Percentiles rank a stretch among this genome's conserved stretches.
Conservation (phyloP, 331 rosid genomes). For the Quercus lobata region DNA sequence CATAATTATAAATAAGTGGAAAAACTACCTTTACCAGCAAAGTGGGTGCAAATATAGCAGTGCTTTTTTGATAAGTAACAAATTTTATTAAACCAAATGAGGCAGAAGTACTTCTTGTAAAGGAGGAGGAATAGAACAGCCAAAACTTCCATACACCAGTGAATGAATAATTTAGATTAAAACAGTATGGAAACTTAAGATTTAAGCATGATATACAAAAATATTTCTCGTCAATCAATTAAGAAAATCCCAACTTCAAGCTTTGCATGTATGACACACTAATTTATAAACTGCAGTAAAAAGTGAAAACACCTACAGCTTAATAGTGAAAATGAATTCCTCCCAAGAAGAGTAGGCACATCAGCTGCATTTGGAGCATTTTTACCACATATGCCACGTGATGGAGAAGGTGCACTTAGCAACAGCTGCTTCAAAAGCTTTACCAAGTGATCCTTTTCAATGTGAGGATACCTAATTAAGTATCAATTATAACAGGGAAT, state of each 20-base stretch:
- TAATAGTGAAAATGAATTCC: constrained; percentile 81
- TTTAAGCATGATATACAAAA: neutral
- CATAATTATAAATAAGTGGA: constrained; percentile 5
- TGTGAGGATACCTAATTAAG: constrained; percentile 71
- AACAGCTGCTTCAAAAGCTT: constrained; percentile 91
- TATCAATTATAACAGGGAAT: constrained; percentile 17
- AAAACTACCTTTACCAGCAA: neutral
- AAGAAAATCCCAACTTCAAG: neutral
- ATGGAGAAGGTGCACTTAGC: constrained; percentile 47
- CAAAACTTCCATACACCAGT: neutral
- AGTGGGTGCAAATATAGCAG: neutral
- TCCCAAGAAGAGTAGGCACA: constrained; percentile 94
- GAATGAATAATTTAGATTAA: neutral
- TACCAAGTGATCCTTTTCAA: constrained; percentile 83
- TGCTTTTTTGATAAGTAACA: constrained; percentile 14
- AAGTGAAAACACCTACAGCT: constrained; percentile 55
- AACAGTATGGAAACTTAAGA: neutral
- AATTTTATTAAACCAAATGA: neutral
- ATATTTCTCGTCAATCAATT: neutral
- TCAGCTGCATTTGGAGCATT: constrained; percentile 90
- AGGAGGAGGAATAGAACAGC: neutral
- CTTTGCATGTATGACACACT: constrained; percentile 1
- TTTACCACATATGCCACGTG: constrained; percentile 46
- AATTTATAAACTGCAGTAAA: constrained; percentile 9
- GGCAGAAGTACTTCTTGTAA: neutral